A percentile compares a stretch with the other conserved stretches of the same genome.
Conservation (phyloP, 2,329 filamentous ascomycete species). For the Pyrenophora graminea region DNA sequence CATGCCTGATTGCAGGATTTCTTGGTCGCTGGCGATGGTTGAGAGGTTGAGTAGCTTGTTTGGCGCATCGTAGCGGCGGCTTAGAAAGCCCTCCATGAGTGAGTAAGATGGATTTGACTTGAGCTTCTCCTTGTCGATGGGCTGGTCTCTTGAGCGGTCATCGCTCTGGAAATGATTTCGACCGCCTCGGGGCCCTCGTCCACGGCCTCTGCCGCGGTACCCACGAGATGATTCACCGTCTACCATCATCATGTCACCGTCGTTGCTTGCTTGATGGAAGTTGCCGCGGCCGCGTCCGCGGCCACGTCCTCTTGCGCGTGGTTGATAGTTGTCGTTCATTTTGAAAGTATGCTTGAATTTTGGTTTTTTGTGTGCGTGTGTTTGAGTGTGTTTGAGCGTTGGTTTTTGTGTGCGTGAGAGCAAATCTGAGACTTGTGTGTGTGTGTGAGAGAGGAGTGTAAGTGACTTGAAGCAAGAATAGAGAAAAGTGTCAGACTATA, state of each 20-base stretch:
- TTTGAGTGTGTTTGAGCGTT: neutral
- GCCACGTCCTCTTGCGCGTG: slow-evolving; percentile 24
- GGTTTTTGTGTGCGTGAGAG: neutral
- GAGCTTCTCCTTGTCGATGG: slow-evolving; percentile 49
- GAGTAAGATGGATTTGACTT: slow-evolving; percentile 52
- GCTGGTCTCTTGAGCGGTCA: slow-evolving; percentile 72
- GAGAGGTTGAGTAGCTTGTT: slow-evolving; percentile 83
- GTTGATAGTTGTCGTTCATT: slow-evolving; percentile 16
- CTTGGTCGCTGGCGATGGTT: slow-evolving; percentile 71
- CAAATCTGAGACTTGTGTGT: neutral
- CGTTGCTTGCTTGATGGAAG: slow-evolving; percentile 7
- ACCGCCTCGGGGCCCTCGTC: slow-evolving; percentile 17
- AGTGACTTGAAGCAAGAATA: neutral
- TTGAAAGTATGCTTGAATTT: neutral
- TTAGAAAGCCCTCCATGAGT: slow-evolving; percentile 72
- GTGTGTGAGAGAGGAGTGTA: neutral
- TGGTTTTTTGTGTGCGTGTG: neutral
- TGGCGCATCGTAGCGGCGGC: slow-evolving; percentile 70
- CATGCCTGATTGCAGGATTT: slow-evolving; percentile 74
- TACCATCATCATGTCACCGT: slow-evolving; percentile 20
- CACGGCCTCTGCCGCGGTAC: slow-evolving; percentile 26
- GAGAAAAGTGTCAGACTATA: slow-evolving; percentile 1
- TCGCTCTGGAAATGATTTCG: slow-evolving; percentile 18
- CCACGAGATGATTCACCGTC: slow-evolving; percentile 16
- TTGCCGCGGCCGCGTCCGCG: slow-evolving; percentile 19